Base-by-base conservation (phyloP, 495 filamentous ascomycete species). In the Penicillium fimorum region DNA sequence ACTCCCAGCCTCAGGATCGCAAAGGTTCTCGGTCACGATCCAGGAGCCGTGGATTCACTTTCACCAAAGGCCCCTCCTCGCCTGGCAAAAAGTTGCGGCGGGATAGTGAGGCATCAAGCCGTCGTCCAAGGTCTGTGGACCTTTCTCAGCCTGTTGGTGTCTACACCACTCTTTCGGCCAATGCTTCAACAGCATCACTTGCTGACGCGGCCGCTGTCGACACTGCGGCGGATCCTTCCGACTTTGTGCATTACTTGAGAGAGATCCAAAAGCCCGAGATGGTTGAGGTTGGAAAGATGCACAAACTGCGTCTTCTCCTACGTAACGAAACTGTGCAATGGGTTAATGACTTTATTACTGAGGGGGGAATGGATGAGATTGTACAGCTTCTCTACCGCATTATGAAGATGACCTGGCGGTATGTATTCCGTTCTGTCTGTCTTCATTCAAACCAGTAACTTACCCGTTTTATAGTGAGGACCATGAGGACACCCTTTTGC, bases 341-440 rank as follows among this genome's bases (percentile, higher is more conserved):
- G 95, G 93, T 95, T 2, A 90, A 97, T 62, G 79, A 82, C 7
- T 98, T 98, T 70, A 89, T 97, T 60, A 77, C 82, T 20, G 82
- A 90, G 60, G 92, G 91, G 17, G 94, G 94, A 25, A 96, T 97
- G 92, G 82, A 86, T 62, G 91, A 96, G 66, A 89, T 97, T 50
- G 87, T 96, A 27, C 84, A 82, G 47, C 76, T 98, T 50, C 76
- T 97, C 54, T 86, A 96, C 61, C 83, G 94, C 13, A 96, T 91
- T 47, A 91, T 97, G 83, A 87, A 88, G 50, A 85, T 98, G 51
- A 95, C 96, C 69, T 98, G 94, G 94, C 88, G 92, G 90, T 93
- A 81, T 64, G 87, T 76, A 42, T 29, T 37, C 20, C 4, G 29
- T 22, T 22, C 22, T 12, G 15, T 4, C 18, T 43, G 37, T 29